phyloP scores from a whole-genome alignment of 345 rosid species.

The Alliaria petiolata region DNA sequence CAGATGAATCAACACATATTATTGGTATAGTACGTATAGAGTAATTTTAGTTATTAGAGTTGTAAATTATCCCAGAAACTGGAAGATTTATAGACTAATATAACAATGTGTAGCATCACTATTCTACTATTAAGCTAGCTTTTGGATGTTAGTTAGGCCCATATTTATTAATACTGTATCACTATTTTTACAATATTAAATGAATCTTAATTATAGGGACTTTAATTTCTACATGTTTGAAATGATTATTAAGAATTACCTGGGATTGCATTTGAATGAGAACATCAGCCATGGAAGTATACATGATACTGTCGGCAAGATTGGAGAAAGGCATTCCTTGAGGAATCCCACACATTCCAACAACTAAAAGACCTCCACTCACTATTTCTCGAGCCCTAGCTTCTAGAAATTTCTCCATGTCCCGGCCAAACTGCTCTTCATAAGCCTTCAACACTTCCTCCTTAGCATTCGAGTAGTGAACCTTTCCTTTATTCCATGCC shows the following conservation, averaged over 20 bases:
- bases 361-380: constrained; percentile 38
- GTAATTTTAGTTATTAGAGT: neutral
- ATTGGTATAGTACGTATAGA: neutral
- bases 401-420: constrained; percentile 37
- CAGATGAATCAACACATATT: neutral
- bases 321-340: constrained; percentile 24
- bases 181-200: neutral
- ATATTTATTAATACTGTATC: no score
- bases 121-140: no score
- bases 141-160: no score
- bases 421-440: constrained; percentile 36
- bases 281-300: constrained; percentile 37
- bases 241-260: neutral
- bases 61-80: no score
- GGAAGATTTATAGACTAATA: no score
- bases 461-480: constrained; percentile 31
- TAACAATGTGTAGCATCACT: no score
- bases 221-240: neutral
- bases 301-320: constrained; percentile 46
- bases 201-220: neutral
- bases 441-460: constrained; percentile 40
- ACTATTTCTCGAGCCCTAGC: constrained; percentile 41
- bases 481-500: constrained; percentile 47
- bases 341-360: constrained; percentile 37
- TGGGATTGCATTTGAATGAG: constrained; percentile 44